Evolutionary conservation across 768 basidiomycete species (phyloP).

Genomic region (Mycena galopus): DNA sequence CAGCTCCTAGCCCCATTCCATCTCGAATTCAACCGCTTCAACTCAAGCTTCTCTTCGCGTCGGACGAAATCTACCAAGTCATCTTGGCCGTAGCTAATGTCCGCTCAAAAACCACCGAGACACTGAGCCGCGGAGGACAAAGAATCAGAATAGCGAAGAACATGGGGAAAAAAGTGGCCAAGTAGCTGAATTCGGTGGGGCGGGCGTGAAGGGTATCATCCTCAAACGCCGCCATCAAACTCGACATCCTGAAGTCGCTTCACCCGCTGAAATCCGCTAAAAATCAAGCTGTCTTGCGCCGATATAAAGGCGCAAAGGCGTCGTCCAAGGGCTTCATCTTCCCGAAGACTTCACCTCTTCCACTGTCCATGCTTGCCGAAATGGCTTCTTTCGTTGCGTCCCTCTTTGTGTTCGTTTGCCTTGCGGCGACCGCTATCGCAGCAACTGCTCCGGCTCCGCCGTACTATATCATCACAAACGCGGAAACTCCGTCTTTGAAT

Average conservation of each 20-base stretch:
- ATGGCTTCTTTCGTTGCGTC: slow-evolving; percentile 5
- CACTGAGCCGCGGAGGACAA: neutral
- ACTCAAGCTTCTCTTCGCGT: slow-evolving; percentile 1
- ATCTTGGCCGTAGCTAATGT: slow-evolving; percentile 1
- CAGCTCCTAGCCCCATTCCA: neutral
- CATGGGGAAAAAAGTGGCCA: neutral
- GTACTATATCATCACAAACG: slow-evolving; percentile 9
- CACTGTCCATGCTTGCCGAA: neutral
- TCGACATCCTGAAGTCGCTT: slow-evolving; percentile 2
- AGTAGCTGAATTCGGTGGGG: neutral
- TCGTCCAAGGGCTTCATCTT: neutral
- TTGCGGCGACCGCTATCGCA: slow-evolving; percentile 9
- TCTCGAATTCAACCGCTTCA: neutral
- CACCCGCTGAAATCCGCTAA: neutral
- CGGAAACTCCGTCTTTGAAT: slow-evolving; percentile 11
- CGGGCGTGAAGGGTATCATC: neutral
- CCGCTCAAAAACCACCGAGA: neutral
- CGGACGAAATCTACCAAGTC: neutral
- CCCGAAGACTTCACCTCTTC: neutral
- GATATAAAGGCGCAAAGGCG: slow-evolving; percentile 5
- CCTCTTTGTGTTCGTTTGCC: slow-evolving; percentile 15
- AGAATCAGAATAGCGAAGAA: neutral
- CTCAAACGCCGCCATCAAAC: slow-evolving; percentile 12
- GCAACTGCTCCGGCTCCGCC: neutral
- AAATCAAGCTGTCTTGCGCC: neutral